Conservation (phyloP, 306 rosid genomes). For the Mimosa pudica region DNA sequence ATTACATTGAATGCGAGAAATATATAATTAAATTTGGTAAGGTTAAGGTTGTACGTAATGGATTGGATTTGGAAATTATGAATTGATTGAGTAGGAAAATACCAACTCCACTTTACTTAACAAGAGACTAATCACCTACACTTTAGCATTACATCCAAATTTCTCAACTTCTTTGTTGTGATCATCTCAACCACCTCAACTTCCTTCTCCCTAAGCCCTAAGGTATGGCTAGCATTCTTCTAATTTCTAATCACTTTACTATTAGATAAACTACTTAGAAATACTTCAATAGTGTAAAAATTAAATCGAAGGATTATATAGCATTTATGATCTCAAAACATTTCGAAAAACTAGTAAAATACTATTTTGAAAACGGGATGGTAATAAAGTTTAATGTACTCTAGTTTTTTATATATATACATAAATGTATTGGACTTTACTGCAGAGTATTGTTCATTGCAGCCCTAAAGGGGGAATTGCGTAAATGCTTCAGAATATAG, state of each 20-base stretch:
- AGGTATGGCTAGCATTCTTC: slow-evolving; percentile 21
- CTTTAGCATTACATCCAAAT: slow-evolving; percentile 8
- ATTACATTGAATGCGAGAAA: background rate
- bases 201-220: slow-evolving; percentile 21
- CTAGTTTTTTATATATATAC: too few species aligned
- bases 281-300: too few species aligned
- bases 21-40: background rate
- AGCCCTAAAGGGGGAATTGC: too few species aligned
- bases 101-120: slow-evolving; percentile 2
- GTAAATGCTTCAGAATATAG: too few species aligned
- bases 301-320: too few species aligned
- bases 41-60: background rate
- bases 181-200: slow-evolving; percentile 46
- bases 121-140: slow-evolving; percentile 34
- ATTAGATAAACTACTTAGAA: background rate
- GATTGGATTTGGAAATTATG: background rate
- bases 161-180: slow-evolving; percentile 29
- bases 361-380: too few species aligned
- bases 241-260: background rate
- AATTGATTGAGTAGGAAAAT: background rate
- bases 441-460: too few species aligned
- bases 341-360: too few species aligned
- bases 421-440: too few species aligned
- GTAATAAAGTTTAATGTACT: too few species aligned
- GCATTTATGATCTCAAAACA: too few species aligned